phyloP scores from a whole-genome alignment of 768 basidiomycete genomes.

The Harrya chromipes region DNA sequence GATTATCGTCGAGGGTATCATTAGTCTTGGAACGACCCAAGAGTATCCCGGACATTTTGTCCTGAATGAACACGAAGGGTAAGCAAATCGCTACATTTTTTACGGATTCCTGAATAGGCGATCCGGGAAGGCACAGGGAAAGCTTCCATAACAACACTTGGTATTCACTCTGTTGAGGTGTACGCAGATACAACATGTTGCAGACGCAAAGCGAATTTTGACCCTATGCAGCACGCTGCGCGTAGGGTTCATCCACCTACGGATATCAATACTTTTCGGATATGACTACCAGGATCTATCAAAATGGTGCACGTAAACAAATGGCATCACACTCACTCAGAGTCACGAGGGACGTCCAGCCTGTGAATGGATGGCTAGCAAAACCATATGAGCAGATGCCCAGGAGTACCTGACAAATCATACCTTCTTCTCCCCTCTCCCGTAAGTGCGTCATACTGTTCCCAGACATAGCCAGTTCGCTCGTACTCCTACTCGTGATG shows the following conservation, averaged over 20 bases:
- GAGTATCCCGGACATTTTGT: too few species aligned
- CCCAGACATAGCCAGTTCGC: constrained; percentile 94
- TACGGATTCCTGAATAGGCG: neutral
- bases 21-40: too few species aligned
- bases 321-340: constrained; percentile 59
- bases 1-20: too few species aligned
- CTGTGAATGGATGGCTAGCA: constrained; percentile 89
- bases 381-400: constrained; percentile 3
- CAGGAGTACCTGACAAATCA: constrained; percentile 15
- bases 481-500: constrained; percentile 67
- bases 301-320: neutral
- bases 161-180: too few species aligned
- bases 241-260: neutral
- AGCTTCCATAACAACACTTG: too few species aligned
- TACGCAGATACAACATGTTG: too few species aligned
- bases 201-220: neutral
- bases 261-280: constrained; percentile 59
- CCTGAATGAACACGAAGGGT: too few species aligned
- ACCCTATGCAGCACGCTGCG: neutral
- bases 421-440: constrained; percentile 87
- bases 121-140: too few species aligned
- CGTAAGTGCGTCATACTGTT: constrained; percentile 85
- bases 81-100: neutral
- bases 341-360: constrained; percentile 90
- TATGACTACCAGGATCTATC: constrained; percentile 43